Evolutionary conservation across 495 filamentous ascomycete genomes (phyloP).

Genomic region (Hypoxylon lenormandii): DNA sequence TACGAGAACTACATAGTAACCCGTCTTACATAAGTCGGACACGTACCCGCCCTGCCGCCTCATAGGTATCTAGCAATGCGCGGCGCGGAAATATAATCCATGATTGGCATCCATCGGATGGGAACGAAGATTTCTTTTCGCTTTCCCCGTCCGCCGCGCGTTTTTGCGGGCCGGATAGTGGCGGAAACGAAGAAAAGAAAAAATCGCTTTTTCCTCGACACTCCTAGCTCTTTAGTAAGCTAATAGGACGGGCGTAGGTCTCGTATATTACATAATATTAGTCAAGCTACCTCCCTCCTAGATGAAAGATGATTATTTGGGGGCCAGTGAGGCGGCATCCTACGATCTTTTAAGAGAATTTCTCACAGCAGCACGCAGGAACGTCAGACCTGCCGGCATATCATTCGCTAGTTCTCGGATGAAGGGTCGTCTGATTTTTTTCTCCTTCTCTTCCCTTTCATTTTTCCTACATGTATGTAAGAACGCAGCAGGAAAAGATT

Average conservation of each 20-base stretch:
- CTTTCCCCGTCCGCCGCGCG: constrained; percentile 15
- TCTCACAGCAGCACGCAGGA: not conserved
- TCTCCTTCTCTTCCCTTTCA: not conserved
- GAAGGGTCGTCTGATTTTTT: not conserved
- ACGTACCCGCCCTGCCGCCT: too few relatives aligned
- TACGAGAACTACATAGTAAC: too few relatives aligned
- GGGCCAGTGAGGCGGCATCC: constrained; percentile 39
- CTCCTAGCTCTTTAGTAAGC: not conserved
- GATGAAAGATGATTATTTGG: too few relatives aligned
- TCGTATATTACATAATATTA: not conserved
- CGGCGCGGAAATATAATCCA: not conserved
- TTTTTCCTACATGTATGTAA: too few relatives aligned
- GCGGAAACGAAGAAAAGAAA: constrained; percentile 3
- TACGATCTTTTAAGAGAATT: constrained; percentile 26
- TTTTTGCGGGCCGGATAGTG: constrained; percentile 10
- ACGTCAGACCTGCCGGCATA: not conserved
- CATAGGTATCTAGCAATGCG: too few relatives aligned
- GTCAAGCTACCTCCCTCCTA: too few relatives aligned
- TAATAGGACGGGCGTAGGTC: too few relatives aligned
- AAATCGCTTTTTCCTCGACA: constrained; percentile 1
- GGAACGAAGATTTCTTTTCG: constrained; percentile 4
- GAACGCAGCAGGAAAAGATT: too few relatives aligned
- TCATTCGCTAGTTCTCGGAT: constrained; percentile 13
- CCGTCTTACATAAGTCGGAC: too few relatives aligned
- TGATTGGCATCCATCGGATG: constrained; percentile 9